These are phyloP conservation scores for Albugo laibachii DNA, from an alignment of 352 stramenopile genomes.

Conservation along the genomic window DNA sequence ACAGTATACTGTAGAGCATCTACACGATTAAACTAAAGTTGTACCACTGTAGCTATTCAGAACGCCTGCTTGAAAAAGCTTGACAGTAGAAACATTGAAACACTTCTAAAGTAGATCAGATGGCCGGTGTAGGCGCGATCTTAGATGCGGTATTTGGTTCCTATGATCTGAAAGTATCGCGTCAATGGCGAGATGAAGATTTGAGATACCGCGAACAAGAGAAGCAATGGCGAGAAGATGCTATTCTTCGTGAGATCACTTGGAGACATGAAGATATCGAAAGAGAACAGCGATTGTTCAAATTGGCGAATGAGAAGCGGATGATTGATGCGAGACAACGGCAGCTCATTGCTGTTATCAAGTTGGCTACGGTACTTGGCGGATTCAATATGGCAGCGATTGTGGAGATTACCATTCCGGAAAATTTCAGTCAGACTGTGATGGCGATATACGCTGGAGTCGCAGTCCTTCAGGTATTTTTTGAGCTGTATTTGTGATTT, in stretches of 20 bases:
- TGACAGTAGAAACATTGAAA: too few relatives aligned
- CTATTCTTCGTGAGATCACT: slow-evolving; percentile 32
- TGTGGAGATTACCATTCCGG: slow-evolving; percentile 36
- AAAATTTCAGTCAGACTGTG: slow-evolving; percentile 21
- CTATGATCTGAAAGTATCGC: slow-evolving; percentile 71
- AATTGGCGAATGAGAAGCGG: slow-evolving; percentile 62
- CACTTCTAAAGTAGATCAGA: too few relatives aligned
- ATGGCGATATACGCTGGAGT: slow-evolving; percentile 38
- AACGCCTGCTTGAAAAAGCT: too few relatives aligned
- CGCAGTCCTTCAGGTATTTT: slow-evolving; percentile 26
- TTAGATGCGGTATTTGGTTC: slow-evolving; percentile 65
- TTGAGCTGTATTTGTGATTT: background rate
- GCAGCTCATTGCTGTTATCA: slow-evolving; percentile 36
- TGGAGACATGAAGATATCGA: slow-evolving; percentile 54
- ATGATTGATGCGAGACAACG: slow-evolving; percentile 46
- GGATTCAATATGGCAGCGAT: slow-evolving; percentile 60
- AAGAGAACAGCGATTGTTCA: slow-evolving; percentile 41
- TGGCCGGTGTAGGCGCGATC: slow-evolving; percentile 12
- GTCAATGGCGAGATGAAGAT: slow-evolving; percentile 70
- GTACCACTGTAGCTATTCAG: too few relatives aligned
- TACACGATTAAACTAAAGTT: too few relatives aligned
- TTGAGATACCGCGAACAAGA: slow-evolving; percentile 46
- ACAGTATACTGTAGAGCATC: too few relatives aligned
- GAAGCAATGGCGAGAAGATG: slow-evolving; percentile 66
- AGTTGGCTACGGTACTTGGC: slow-evolving; percentile 40